Conservation (phyloP, 768 basidiomycete species). For the Clitopilus passeckerianus region DNA sequence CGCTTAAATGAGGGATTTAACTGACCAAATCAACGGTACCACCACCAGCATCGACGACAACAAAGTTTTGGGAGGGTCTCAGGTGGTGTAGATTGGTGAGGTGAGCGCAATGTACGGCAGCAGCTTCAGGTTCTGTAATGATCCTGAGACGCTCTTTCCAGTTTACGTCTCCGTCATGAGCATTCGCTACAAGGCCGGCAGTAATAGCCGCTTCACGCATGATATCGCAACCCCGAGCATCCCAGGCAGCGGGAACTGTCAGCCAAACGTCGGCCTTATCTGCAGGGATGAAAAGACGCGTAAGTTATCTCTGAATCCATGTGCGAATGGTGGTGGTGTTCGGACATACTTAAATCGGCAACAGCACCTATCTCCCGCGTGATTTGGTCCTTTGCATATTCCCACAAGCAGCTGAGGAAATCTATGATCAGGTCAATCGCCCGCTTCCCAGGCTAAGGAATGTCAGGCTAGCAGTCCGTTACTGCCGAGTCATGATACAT, state of each 20-base stretch:
- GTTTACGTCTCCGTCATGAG: constrained; percentile 60
- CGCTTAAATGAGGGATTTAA: constrained; percentile 6
- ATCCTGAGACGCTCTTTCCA: constrained; percentile 84
- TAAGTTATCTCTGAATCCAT: not conserved
- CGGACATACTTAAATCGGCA: constrained; percentile 74
- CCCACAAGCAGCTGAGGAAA: constrained; percentile 80
- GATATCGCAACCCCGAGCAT: constrained; percentile 76
- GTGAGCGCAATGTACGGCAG: constrained; percentile 86
- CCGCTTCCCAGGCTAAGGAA: constrained; percentile 61
- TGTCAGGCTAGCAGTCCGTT: constrained; percentile 6
- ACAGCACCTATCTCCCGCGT: constrained; percentile 84
- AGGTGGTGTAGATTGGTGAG: constrained; percentile 77
- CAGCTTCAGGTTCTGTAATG: constrained; percentile 82
- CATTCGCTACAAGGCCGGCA: constrained; percentile 73
- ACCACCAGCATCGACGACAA: constrained; percentile 90
- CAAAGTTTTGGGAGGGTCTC: constrained; percentile 77
- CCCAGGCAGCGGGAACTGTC: constrained; percentile 90
- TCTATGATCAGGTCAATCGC: constrained; percentile 80
- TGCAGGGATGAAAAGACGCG: constrained; percentile 22
- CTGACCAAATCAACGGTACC: constrained; percentile 54
- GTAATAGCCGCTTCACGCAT: constrained; percentile 83
- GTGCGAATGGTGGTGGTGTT: not conserved
- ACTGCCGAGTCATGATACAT: constrained; percentile 20
- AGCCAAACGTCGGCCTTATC: constrained; percentile 83
- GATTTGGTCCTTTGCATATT: constrained; percentile 82